phyloP scores from a whole-genome alignment of 1,284 basidiomycete species.

The Bjerkandera adusta region DNA sequence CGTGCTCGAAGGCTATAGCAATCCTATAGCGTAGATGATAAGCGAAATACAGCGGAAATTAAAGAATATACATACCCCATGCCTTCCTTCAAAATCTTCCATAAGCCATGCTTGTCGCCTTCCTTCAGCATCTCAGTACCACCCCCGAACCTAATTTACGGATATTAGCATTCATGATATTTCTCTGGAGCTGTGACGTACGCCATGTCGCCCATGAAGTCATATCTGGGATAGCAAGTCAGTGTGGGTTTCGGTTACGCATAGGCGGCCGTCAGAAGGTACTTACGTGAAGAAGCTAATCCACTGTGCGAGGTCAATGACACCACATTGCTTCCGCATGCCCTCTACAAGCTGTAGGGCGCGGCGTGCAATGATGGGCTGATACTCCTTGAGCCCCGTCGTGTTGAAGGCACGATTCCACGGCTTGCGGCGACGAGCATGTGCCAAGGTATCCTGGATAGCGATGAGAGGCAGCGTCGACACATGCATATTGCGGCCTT shows the following conservation, averaged over 20 bases:
- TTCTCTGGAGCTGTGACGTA: slow-evolving; percentile 9
- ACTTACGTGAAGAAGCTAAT: slow-evolving; percentile 35
- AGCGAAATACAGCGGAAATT: not conserved
- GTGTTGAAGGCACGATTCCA: slow-evolving; percentile 21
- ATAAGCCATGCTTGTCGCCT: slow-evolving; percentile 12
- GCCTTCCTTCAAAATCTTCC: slow-evolving; percentile 10
- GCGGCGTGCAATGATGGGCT: slow-evolving; percentile 20
- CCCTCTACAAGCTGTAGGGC: slow-evolving; percentile 33
- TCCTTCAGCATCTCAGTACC: slow-evolving; percentile 15
- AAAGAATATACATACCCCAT: slow-evolving; percentile 4
- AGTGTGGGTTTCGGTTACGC: not conserved
- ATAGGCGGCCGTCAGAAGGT: not conserved
- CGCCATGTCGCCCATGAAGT: slow-evolving; percentile 40
- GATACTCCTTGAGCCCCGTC: slow-evolving; percentile 17
- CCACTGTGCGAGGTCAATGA: slow-evolving; percentile 33
- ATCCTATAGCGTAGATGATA: slow-evolving; percentile 2
- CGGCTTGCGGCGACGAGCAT: slow-evolving; percentile 14
- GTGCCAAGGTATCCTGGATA: slow-evolving; percentile 10
- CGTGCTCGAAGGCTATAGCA: slow-evolving; percentile 27
- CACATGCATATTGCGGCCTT: slow-evolving; percentile 16
- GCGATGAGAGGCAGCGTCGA: slow-evolving; percentile 9
- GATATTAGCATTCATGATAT: not conserved
- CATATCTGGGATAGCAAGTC: slow-evolving; percentile 26
- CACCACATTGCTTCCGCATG: slow-evolving; percentile 21
- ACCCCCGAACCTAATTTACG: slow-evolving; percentile 11